Evolutionary conservation across 2,329 filamentous ascomycete species (phyloP).

Genomic region (Alternaria gaisen): DNA sequence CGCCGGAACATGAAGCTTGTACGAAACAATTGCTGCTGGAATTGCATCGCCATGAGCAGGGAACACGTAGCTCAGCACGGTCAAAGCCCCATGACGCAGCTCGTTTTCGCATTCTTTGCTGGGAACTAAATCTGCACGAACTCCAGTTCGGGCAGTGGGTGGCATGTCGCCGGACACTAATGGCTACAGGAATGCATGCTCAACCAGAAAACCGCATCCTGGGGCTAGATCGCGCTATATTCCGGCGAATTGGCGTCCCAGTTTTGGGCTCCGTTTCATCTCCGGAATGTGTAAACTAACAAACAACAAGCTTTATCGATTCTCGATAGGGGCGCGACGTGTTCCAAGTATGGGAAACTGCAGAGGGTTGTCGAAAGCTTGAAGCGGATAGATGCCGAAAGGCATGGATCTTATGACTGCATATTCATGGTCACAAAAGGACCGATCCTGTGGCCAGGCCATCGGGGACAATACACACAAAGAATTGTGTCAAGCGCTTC

Average conservation of each 20-base stretch:
- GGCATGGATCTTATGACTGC: slow-evolving; percentile 13
- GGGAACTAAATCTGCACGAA: slow-evolving; percentile 1
- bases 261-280: slow-evolving; percentile 29
- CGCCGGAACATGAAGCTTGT: neutral
- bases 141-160: slow-evolving; percentile 10
- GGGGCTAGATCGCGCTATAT: slow-evolving; percentile 18
- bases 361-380: slow-evolving; percentile 19
- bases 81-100: slow-evolving; percentile 6
- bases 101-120: slow-evolving; percentile 6
- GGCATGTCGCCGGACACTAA: slow-evolving; percentile 9
- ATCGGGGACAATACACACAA: neutral
- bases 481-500: slow-evolving; percentile 4
- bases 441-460: slow-evolving; percentile 7
- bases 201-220: slow-evolving; percentile 5
- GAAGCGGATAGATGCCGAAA: slow-evolving; percentile 12
- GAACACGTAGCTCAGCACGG: slow-evolving; percentile 9
- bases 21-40: neutral
- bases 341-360: slow-evolving; percentile 27
- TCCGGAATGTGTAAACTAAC: slow-evolving; percentile 28
- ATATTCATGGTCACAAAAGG: slow-evolving; percentile 10
- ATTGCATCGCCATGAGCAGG: slow-evolving; percentile 6
- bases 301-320: slow-evolving; percentile 43
- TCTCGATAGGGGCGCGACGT: slow-evolving; percentile 23
- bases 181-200: slow-evolving; percentile 2
- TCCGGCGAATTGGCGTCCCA: slow-evolving; percentile 18